Base-by-base conservation (phyloP, 1,284 basidiomycete genomes). In the Athelia psychrophila region DNA sequence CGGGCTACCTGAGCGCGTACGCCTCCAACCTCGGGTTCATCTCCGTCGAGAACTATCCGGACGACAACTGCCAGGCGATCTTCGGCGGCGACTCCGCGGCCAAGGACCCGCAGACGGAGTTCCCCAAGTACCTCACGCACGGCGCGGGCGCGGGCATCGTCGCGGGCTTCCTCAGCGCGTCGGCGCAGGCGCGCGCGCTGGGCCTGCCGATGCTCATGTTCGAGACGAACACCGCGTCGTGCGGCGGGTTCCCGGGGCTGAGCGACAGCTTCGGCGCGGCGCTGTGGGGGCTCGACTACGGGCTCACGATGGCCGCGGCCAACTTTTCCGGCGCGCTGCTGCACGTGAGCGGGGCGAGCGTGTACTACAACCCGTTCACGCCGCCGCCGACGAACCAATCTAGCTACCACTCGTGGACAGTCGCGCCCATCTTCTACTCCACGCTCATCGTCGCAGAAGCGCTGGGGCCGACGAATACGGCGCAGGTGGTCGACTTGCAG, bases 221-320 rank as follows among this genome's bases (percentile, higher is more conserved):
- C 53, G 81, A 92, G 68, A 91, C 86, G 10, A 93, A 93, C 68
- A 85, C 88, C 0, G 91, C 87, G 0, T 86, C 85, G 30, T 93
- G 90, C 68, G 87, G 88, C 64, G 91, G 91, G 10, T 46, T 46
- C 24, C 20, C 44, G n/a, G 44, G 44, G 16, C 16, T 46, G 10
- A 46, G 44, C 44, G 44, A 46, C 44, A 74, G 70, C 35, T 81
- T 80, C 56, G 78, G 71, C 9, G 73, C 73, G 0, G 70, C 78
- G 13, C 64, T 81, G 51, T 81, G 81, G 80, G 67, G 61, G 6
- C 50, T 71, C 9, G 74, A 75, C 54, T 72, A 70, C 51, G 68
- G 64, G 1, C 58, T 76, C 33, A 59, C 64, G 51, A 65, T 73
- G 64, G 73, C 68, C n/a, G 65, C 62, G 46, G 59, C 59, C 50